These are phyloP conservation scores for Beta corolliflora DNA, from an alignment of 179 eudicot genomes.

Conservation along the genomic window DNA sequence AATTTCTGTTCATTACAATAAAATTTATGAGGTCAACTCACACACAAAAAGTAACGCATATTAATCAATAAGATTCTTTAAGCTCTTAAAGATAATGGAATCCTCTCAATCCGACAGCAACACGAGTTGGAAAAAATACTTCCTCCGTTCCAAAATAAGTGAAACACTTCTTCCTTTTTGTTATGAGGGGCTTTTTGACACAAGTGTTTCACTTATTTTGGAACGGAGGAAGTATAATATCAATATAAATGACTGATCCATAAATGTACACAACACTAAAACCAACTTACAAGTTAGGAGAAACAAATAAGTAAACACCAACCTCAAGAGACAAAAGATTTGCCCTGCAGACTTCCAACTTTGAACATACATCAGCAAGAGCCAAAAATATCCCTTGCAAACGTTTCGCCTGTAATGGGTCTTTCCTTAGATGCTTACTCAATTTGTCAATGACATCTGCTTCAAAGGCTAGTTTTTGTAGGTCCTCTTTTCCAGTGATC, in stretches of 20 bases:
- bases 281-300: not conserved
- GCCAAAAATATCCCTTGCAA: constrained; percentile 73
- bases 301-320: constrained; percentile 33
- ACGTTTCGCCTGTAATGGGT: constrained; percentile 60
- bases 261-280: constrained; percentile 8
- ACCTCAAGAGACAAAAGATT: constrained; percentile 75
- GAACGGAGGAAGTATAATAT: too few species aligned
- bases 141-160: too few species aligned
- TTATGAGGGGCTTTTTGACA: too few species aligned
- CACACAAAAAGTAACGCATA: not conserved
- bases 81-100: not conserved
- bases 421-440: constrained; percentile 54
- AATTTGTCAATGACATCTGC: constrained; percentile 65
- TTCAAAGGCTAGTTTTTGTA: constrained; percentile 83
- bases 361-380: constrained; percentile 79
- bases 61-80: not conserved
- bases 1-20: not conserved
- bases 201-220: too few species aligned
- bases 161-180: too few species aligned
- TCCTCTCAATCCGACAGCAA: not conserved
- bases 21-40: not conserved
- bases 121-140: not conserved
- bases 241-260: constrained; percentile 7
- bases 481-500: constrained; percentile 64
- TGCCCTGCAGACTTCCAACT: constrained; percentile 86